These are phyloP conservation scores for Boletus coccyginus DNA, from an alignment of 768 basidiomycete species.

Conservation along the genomic window DNA sequence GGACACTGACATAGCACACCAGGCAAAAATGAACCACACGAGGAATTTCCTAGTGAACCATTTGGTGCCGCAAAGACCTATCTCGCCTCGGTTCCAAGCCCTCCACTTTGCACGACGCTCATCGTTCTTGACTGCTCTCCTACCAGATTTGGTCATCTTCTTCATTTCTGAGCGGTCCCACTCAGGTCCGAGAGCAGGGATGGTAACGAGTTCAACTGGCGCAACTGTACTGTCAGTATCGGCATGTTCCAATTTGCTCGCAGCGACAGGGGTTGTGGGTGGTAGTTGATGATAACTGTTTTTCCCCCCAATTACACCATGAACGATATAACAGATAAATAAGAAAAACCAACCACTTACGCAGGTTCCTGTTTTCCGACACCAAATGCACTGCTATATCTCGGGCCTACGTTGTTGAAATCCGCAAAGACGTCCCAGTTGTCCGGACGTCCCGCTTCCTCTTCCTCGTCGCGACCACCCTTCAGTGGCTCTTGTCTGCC, in stretches of 20 bases:
- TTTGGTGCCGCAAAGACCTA: constrained; percentile 69
- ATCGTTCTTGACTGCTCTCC: constrained; percentile 58
- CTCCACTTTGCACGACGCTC: constrained; percentile 59
- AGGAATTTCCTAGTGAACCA: constrained; percentile 74
- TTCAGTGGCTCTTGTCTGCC: constrained; percentile 77
- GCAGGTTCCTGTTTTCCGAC: constrained; percentile 38
- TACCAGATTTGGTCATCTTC: constrained; percentile 70
- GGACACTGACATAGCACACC: constrained; percentile 51
- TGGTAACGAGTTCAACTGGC: constrained; percentile 86
- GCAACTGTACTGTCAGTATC: constrained; percentile 34
- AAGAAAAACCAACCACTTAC: constrained; percentile 35
- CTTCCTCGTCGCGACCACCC: constrained; percentile 73
- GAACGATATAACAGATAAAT: neutral
- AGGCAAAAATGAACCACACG: constrained; percentile 64
- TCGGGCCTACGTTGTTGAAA: constrained; percentile 83
- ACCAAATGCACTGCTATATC: constrained; percentile 66
- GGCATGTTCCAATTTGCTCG: constrained; percentile 36
- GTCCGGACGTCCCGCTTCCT: constrained; percentile 38
- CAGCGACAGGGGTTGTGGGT: constrained; percentile 19
- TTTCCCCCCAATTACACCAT: constrained; percentile 1
- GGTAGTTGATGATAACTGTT: constrained; percentile 47
- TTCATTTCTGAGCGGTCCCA: constrained; percentile 81
- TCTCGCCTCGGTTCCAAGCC: constrained; percentile 74
- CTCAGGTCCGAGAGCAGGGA: constrained; percentile 88
- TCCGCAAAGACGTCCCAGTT: constrained; percentile 85